Evolutionary conservation across 192 early-diverging fungal species (phyloP).

Genomic region (Rhizophlyctis rosea): DNA sequence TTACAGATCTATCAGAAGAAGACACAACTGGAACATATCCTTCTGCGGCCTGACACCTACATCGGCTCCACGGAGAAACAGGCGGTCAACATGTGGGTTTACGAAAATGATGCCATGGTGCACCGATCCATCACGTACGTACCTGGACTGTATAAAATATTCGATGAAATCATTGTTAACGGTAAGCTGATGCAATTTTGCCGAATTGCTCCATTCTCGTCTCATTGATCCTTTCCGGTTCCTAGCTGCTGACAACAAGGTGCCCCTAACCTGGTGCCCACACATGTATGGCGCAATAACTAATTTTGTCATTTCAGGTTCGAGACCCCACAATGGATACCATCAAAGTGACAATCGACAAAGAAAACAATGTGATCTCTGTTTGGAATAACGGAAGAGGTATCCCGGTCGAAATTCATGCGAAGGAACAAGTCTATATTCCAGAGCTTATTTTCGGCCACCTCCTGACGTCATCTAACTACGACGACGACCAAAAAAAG

Average conservation of each 20-base stretch:
- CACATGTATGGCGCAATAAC: neutral
- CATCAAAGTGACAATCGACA: conserved; percentile 85
- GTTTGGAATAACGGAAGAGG: conserved; percentile 92
- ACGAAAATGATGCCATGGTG: conserved; percentile 60
- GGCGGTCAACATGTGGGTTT: conserved; percentile 84
- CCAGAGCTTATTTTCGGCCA: conserved; percentile 98
- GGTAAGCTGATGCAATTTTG: conserved; percentile 29
- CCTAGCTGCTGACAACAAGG: conserved; percentile 82
- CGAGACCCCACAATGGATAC: conserved; percentile 85
- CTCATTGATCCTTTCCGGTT: neutral
- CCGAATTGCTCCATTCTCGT: too few species aligned
- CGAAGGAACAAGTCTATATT: conserved; percentile 84
- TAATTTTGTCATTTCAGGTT: conserved; percentile 41
- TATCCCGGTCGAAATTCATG: conserved; percentile 92
- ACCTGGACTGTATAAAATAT: conserved; percentile 93
- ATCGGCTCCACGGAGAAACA: conserved; percentile 87
- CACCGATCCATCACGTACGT: conserved; percentile 71
- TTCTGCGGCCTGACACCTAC: conserved; percentile 93
- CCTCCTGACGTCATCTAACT: conserved; percentile 94
- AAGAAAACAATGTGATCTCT: conserved; percentile 73
- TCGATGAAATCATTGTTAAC: conserved; percentile 98
- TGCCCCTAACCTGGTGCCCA: conserved; percentile 9
- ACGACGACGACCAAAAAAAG: conserved; percentile 93
- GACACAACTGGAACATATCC: conserved; percentile 90
- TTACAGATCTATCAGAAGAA: conserved; percentile 94